These are phyloP conservation scores for Penicillium soppii DNA, from an alignment of 495 filamentous ascomycete genomes.

Conservation along the genomic window DNA sequence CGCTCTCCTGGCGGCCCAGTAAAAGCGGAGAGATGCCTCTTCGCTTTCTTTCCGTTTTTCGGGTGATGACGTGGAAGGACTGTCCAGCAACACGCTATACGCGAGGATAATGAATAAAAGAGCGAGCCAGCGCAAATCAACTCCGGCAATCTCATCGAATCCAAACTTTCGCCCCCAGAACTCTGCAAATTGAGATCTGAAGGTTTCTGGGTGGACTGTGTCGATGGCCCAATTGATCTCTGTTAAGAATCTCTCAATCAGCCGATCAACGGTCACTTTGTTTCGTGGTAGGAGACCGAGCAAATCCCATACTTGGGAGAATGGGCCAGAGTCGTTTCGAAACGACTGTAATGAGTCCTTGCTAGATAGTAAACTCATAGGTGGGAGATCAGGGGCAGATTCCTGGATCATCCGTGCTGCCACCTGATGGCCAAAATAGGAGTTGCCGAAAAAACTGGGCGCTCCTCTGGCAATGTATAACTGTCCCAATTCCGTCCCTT, in stretches of 20 bases:
- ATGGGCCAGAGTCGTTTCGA: slow-evolving; percentile 14
- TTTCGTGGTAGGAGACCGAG: slow-evolving; percentile 16
- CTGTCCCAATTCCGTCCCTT: slow-evolving; percentile 12
- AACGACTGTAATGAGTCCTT: slow-evolving; percentile 18
- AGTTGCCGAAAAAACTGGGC: slow-evolving; percentile 17
- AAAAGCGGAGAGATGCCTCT: slow-evolving; percentile 16
- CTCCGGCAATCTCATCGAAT: slow-evolving; percentile 16
- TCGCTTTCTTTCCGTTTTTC: slow-evolving; percentile 18
- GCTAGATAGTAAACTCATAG: slow-evolving; percentile 15
- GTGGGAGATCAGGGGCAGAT: slow-evolving; percentile 15
- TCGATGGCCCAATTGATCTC: slow-evolving; percentile 19
- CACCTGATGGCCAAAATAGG: slow-evolving; percentile 19
- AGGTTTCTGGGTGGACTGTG: slow-evolving; percentile 13
- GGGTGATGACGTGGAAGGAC: slow-evolving; percentile 3
- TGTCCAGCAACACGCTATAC: slow-evolving; percentile 13
- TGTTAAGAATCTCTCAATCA: slow-evolving; percentile 15
- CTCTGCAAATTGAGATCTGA: slow-evolving; percentile 14
- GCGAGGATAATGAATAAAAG: slow-evolving; percentile 16
- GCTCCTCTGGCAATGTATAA: slow-evolving; percentile 16
- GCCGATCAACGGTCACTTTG: slow-evolving; percentile 14
- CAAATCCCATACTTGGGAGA: slow-evolving; percentile 18
- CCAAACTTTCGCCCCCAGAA: slow-evolving; percentile 19
- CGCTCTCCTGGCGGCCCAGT: slow-evolving; percentile 15
- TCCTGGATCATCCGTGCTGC: slow-evolving; percentile 18
- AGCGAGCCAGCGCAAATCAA: slow-evolving; percentile 16